Evolutionary conservation across 2,329 filamentous ascomycete genomes (phyloP).

Genomic region (Stagonosporopsis rhizophila): DNA sequence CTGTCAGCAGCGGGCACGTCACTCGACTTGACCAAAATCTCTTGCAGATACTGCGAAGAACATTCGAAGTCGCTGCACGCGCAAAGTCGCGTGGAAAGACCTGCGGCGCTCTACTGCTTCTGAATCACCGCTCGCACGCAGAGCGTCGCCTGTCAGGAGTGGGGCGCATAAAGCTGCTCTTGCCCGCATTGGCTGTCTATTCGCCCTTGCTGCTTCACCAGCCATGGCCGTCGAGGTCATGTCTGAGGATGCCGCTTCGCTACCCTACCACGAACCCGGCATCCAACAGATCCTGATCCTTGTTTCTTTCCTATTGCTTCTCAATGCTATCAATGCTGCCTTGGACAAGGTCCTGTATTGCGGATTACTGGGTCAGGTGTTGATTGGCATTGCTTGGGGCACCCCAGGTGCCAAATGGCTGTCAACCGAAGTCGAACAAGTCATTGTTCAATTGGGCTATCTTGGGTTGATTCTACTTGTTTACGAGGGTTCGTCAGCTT

Average conservation of each 20-base stretch:
- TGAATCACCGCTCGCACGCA: conserved; percentile 8
- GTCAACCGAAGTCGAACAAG: conserved; percentile 57
- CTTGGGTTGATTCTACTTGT: conserved; percentile 75
- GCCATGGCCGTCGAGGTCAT: conserved; percentile 26
- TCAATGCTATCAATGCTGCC: conserved; percentile 65
- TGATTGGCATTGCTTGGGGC: conserved; percentile 75
- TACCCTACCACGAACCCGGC: conserved; percentile 69
- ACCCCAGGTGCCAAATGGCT: conserved; percentile 70
- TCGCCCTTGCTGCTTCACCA: conserved; percentile 27
- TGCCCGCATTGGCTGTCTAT: conserved; percentile 10
- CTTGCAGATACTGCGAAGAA: conserved; percentile 17
- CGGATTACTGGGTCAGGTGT: conserved; percentile 74
- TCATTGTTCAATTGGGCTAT: conserved; percentile 72
- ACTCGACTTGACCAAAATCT: background rate
- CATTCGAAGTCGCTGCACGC: background rate
- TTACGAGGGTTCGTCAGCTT: conserved; percentile 63
- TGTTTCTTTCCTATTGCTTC: conserved; percentile 67
- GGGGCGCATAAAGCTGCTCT: conserved; percentile 18
- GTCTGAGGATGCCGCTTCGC: conserved; percentile 33
- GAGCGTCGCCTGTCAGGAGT: conserved; percentile 7
- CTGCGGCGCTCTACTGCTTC: conserved; percentile 7
- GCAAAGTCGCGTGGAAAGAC: background rate
- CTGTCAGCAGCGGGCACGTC: conserved; percentile 20
- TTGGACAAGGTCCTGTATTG: conserved; percentile 71
- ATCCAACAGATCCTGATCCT: conserved; percentile 67